Conservation (phyloP, 2,329 filamentous ascomycete genomes). For the Zopfia rhizophila region DNA sequence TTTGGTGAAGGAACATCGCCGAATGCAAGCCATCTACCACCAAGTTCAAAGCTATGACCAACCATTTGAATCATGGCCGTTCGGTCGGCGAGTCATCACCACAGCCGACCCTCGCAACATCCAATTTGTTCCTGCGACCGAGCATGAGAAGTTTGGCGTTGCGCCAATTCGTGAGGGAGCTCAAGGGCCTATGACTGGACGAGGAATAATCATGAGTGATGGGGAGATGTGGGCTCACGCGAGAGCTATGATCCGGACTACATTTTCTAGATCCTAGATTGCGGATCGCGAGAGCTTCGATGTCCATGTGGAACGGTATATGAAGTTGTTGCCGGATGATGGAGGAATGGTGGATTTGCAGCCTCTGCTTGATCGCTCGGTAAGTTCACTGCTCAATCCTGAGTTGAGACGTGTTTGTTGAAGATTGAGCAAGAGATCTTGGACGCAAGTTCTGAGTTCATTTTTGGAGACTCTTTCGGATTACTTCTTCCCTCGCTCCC, state of each 20-base stretch:
- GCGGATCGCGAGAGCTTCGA: slow-evolving; percentile 22
- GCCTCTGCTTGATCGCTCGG: slow-evolving; percentile 21
- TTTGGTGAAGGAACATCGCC: slow-evolving; percentile 5
- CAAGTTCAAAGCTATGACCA: slow-evolving; percentile 11
- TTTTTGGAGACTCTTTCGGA: slow-evolving; percentile 48
- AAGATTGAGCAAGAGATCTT: no score
- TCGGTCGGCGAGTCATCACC: slow-evolving; percentile 19
- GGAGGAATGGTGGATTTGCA: slow-evolving; percentile 19
- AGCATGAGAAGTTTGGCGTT: slow-evolving; percentile 26
- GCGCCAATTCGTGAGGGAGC: slow-evolving; percentile 17
- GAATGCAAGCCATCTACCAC: slow-evolving; percentile 3
- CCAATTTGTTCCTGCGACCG: slow-evolving; percentile 19
- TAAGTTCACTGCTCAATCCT: slow-evolving; percentile 11
- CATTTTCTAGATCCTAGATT: slow-evolving; percentile 24
- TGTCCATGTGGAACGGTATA: slow-evolving; percentile 18
- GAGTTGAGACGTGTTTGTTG: no score
- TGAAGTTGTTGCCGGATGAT: slow-evolving; percentile 17
- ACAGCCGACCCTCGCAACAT: slow-evolving; percentile 23
- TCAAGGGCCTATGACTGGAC: slow-evolving; percentile 15
- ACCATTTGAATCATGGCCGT: slow-evolving; percentile 24
- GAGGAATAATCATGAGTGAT: slow-evolving; percentile 25
- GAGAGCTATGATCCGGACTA: slow-evolving; percentile 21
- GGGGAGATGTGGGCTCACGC: slow-evolving; percentile 18
- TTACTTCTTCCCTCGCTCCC: slow-evolving; percentile 42
- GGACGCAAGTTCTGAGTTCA: slow-evolving; percentile 55